phyloP scores from a whole-genome alignment of 1,139 yeast genomes.

The Ogataea hybrid region DNA sequence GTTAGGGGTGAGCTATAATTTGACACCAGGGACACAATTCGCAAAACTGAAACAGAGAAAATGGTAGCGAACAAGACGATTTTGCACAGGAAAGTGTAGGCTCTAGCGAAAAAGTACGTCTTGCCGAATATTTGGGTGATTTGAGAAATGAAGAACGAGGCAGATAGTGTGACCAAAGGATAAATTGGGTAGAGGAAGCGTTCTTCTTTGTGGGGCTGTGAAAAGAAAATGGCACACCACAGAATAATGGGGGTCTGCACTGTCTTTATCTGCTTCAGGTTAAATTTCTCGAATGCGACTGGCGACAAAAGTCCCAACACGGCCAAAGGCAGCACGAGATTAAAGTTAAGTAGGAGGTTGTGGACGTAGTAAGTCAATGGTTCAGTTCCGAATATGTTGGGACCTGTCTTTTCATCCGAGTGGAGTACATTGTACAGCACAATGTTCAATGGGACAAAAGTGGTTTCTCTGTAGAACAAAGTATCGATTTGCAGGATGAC shows the following conservation, averaged over 20 bases:
- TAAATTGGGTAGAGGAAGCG: slow-evolving; percentile 86
- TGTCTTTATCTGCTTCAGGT: slow-evolving; percentile 16
- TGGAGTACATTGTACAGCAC: slow-evolving; percentile 79
- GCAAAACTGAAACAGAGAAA: slow-evolving; percentile 32
- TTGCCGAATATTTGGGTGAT: slow-evolving; percentile 15
- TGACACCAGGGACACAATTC: slow-evolving; percentile 47
- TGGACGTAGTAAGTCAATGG: slow-evolving; percentile 72
- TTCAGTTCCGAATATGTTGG: slow-evolving; percentile 88
- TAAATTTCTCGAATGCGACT: slow-evolving; percentile 12
- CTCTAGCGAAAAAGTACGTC: slow-evolving; percentile 12
- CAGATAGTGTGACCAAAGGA: slow-evolving; percentile 62
- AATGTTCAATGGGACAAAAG: slow-evolving; percentile 78
- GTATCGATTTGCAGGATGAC: slow-evolving; percentile 56
- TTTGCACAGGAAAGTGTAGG: slow-evolving; percentile 18
- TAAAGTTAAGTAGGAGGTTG: slow-evolving; percentile 74
- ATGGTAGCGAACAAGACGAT: slow-evolving; percentile 21
- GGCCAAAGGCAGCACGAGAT: slow-evolving; percentile 51
- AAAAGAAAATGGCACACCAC: slow-evolving; percentile 67
- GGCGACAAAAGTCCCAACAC: slow-evolving; percentile 25
- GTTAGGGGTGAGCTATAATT: slow-evolving; percentile 63
- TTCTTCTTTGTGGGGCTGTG: slow-evolving; percentile 93
- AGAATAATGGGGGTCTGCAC: slow-evolving; percentile 46
- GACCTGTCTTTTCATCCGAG: slow-evolving; percentile 70
- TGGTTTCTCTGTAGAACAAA: slow-evolving; percentile 56
- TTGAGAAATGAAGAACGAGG: slow-evolving; percentile 49